A percentile compares a stretch with the other conserved stretches of the same genome.
These are phyloP conservation scores for Kurtzmaniella quercitrusa DNA, from an alignment of 1,139 yeast species.

Conservation along the genomic window DNA sequence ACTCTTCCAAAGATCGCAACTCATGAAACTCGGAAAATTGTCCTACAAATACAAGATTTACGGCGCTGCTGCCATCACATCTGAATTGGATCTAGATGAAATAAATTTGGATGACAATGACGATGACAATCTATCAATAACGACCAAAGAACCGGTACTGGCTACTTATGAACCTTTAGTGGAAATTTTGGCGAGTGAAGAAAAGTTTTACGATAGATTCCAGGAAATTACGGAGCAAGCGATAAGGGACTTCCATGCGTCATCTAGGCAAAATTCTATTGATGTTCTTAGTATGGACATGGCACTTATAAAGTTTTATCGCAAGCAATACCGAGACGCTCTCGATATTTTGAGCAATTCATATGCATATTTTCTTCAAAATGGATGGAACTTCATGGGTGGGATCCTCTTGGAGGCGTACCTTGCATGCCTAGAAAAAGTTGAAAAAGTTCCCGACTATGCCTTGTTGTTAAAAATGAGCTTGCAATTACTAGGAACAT, in stretches of 20 bases:
- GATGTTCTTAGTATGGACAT: conserved; percentile 79
- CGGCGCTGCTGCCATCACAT: conserved; percentile 20
- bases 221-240: conserved; percentile 40
- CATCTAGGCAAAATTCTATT: conserved; percentile 57
- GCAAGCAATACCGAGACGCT: conserved; percentile 56
- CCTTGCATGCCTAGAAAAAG: conserved; percentile 60
- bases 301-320: conserved; percentile 64
- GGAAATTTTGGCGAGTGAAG: conserved; percentile 14
- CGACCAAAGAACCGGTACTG: conserved; percentile 3
- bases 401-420: conserved; percentile 60
- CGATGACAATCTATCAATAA: not conserved
- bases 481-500: conserved; percentile 31
- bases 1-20: conserved; percentile 40
- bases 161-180: conserved; percentile 15
- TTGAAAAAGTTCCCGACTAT: conserved; percentile 16
- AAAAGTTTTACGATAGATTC: conserved; percentile 19
- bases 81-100: conserved; percentile 13
- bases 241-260: conserved; percentile 42
- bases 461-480: conserved; percentile 26
- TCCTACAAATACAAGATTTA: conserved; percentile 30
- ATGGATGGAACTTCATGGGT: conserved; percentile 77
- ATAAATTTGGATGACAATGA: conserved; percentile 12
- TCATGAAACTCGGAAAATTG: conserved; percentile 32
- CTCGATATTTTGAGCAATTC: conserved; percentile 61
- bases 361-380: conserved; percentile 59